Conservation (phyloP, 2,329 filamentous ascomycete species). For the Seiridium unicorne region DNA sequence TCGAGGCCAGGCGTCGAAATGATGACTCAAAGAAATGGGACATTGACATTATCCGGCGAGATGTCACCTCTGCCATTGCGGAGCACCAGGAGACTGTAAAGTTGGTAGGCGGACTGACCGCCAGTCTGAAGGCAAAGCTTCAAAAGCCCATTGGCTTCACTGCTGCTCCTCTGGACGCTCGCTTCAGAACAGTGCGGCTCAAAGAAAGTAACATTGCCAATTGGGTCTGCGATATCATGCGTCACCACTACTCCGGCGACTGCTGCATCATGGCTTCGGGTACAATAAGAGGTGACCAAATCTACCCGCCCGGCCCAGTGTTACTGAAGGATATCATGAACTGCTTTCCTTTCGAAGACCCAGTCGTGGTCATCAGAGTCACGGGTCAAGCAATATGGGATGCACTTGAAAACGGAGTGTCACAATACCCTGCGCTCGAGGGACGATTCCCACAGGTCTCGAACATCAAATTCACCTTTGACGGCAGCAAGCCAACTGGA, state of each 20-base stretch:
- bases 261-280: conserved; percentile 83
- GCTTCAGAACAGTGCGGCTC: conserved; percentile 78
- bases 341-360: conserved; percentile 91
- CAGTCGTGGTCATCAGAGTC: conserved; percentile 74
- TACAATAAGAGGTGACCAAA: conserved; percentile 83
- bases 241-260: conserved; percentile 76
- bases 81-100: conserved; percentile 60
- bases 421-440: conserved; percentile 78
- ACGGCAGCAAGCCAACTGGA: conserved; percentile 59
- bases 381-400: conserved; percentile 70
- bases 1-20: conserved; percentile 65
- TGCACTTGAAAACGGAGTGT: conserved; percentile 84
- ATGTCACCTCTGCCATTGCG: conserved; percentile 67
- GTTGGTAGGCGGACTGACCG: conserved; percentile 68
- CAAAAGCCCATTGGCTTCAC: conserved; percentile 85
- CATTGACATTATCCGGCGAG: conserved; percentile 72
- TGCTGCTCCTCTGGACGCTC: conserved; percentile 76
- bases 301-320: conserved; percentile 79
- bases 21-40: conserved; percentile 61
- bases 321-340: conserved; percentile 79
- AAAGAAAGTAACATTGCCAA: conserved; percentile 84
- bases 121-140: conserved; percentile 71
- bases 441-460: conserved; percentile 85
- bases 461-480: conserved; percentile 74
- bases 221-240: conserved; percentile 90